These are phyloP conservation scores for Cunninghamia lanceolata DNA, from an alignment of 75 land plant genomes.

Conservation along the genomic window DNA sequence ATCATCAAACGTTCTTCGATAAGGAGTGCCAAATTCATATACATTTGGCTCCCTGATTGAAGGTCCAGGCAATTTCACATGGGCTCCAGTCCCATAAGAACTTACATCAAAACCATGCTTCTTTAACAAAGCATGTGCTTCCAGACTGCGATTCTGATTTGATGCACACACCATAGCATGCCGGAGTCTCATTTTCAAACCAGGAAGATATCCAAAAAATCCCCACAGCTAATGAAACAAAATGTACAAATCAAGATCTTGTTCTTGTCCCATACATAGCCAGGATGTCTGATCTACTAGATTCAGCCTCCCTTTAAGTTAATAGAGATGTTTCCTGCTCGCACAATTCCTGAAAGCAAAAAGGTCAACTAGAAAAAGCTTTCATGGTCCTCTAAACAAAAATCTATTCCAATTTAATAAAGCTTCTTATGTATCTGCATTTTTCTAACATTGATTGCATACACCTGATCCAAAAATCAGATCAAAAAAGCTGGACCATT, in stretches of 20 bases:
- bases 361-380: background rate
- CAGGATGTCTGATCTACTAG: background rate
- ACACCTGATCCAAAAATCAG: too few species aligned
- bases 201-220: background rate
- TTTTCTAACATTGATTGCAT: background rate
- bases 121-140: too few species aligned
- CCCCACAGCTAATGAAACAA: background rate
- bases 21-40: conserved; percentile 92
- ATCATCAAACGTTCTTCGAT: too few species aligned
- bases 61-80: too few species aligned
- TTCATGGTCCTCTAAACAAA: background rate
- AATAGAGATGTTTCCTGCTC: background rate
- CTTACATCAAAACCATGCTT: too few species aligned
- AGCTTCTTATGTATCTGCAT: background rate
- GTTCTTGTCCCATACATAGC: too few species aligned
- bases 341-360: background rate
- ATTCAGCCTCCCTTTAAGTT: background rate
- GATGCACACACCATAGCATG: too few species aligned
- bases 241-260: too few species aligned
- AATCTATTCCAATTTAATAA: too few species aligned
- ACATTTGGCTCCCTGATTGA: conserved; percentile 91
- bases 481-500: too few species aligned
- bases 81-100: too few species aligned
- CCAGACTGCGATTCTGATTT: too few species aligned
- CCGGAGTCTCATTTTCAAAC: conserved; percentile 51